A percentile compares a stretch with the other conserved stretches of the same genome.
Evolutionary conservation across 179 eudicot species (phyloP).

Genomic region (Silene noctiflora): DNA sequence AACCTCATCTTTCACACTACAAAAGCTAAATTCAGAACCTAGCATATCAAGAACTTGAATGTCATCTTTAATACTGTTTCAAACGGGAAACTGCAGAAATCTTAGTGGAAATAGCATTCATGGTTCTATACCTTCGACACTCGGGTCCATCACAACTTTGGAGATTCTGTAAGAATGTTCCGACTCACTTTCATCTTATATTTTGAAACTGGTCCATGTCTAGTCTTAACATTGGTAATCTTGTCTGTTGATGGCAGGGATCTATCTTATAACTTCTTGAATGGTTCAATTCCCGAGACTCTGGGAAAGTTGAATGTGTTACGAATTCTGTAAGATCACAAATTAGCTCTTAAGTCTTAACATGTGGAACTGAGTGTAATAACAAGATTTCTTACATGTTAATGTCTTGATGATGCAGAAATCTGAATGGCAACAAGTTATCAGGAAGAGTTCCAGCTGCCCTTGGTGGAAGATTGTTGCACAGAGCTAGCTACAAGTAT

Average conservation of each 20-base stretch:
- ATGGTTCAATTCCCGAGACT: conserved; percentile 88
- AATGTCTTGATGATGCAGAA: conserved; percentile 37
- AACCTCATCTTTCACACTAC: background rate
- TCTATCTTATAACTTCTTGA: conserved; percentile 80
- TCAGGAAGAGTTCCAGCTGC: conserved; percentile 83
- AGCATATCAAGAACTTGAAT: background rate
- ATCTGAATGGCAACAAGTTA: conserved; percentile 86
- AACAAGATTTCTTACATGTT: conserved; percentile 2
- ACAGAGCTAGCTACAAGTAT: conserved; percentile 98
- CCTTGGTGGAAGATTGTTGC: conserved; percentile 85
- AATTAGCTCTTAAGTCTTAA: background rate
- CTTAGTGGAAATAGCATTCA: conserved; percentile 90
- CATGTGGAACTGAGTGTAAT: background rate
- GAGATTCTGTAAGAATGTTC: conserved; percentile 56
- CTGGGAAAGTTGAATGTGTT: conserved; percentile 70
- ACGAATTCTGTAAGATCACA: conserved; percentile 29
- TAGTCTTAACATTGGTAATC: background rate
- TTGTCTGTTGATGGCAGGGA: conserved; percentile 53
- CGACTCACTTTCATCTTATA: conserved; percentile 8
- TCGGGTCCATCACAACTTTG: conserved; percentile 59
- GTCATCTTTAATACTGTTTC: conserved; percentile 14
- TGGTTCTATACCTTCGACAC: conserved; percentile 71
- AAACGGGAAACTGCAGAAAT: conserved; percentile 51
- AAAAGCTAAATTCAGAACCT: background rate
- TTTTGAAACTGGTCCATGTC: background rate